A percentile compares a stretch with the other conserved stretches of the same genome.
Conservation (phyloP, 257 asterid species). For the Nicotiana tabacum region DNA sequence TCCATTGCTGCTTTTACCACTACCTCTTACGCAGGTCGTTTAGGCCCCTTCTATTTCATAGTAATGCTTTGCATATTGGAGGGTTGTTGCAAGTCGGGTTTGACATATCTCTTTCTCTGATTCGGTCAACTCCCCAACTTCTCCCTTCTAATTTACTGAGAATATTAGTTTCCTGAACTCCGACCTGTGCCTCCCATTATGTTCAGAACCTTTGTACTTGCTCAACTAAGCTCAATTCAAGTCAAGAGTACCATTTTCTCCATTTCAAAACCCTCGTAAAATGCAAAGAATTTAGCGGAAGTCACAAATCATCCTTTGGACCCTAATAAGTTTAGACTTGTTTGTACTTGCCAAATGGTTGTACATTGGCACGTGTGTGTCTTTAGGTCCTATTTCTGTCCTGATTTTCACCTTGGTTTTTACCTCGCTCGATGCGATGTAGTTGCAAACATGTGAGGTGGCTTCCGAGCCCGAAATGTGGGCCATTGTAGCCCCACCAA, state of each 20-base stretch:
- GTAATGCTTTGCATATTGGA: background rate
- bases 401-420: background rate
- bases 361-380: background rate
- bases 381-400: background rate
- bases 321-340: background rate
- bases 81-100: background rate
- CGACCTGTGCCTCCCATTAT: background rate
- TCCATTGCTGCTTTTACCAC: background rate
- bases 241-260: background rate
- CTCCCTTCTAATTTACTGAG: background rate
- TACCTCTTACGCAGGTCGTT: background rate
- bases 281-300: background rate
- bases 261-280: background rate
- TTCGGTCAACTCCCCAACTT: background rate
- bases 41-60: background rate
- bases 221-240: background rate
- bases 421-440: background rate
- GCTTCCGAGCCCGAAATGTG: background rate
- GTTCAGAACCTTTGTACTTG: background rate
- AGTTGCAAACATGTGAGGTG: background rate
- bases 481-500: background rate
- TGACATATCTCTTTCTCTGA: background rate
- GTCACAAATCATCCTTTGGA: background rate
- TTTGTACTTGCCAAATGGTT: background rate
- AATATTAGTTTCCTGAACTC: background rate